Evolutionary conservation across 805 yeast species (phyloP).

Genomic region (Wickerhamomyces rabaulensis): DNA sequence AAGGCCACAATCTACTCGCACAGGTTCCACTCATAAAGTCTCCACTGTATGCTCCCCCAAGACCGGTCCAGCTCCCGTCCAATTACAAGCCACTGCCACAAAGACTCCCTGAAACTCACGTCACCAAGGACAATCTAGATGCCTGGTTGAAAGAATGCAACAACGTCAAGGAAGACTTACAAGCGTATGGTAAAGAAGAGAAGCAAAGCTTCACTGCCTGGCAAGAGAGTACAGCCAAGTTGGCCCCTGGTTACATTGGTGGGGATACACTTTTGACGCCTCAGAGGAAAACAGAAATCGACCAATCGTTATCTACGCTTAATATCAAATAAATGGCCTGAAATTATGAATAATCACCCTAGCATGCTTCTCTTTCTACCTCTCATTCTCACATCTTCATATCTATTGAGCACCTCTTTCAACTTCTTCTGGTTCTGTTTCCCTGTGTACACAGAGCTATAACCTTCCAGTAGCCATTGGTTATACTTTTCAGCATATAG

Average conservation of each 20-base stretch:
- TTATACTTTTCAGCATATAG: slow-evolving; percentile 57
- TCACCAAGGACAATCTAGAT: slow-evolving; percentile 24
- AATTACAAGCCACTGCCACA: slow-evolving; percentile 37
- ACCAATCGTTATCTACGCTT: slow-evolving; percentile 18
- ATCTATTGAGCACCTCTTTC: slow-evolving; percentile 53
- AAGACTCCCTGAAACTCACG: slow-evolving; percentile 27
- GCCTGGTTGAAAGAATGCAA: slow-evolving; percentile 29
- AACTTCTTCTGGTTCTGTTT: slow-evolving; percentile 34
- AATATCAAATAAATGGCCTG: slow-evolving; percentile 2
- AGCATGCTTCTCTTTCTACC: slow-evolving; percentile 95
- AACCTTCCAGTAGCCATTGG: slow-evolving; percentile 70
- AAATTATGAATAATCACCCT: slow-evolving; percentile 39
- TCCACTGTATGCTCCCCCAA: slow-evolving; percentile 48
- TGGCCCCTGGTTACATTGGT: slow-evolving; percentile 41
- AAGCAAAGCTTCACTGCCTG: slow-evolving; percentile 26
- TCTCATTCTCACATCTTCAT: slow-evolving; percentile 81
- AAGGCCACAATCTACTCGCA: slow-evolving; percentile 43
- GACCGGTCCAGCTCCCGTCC: slow-evolving; percentile 46
- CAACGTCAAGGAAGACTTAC: slow-evolving; percentile 23
- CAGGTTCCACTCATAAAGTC: slow-evolving; percentile 53
- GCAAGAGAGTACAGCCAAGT: slow-evolving; percentile 23
- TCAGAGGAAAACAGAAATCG: slow-evolving; percentile 18
- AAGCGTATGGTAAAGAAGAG: slow-evolving; percentile 22
- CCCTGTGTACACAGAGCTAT: slow-evolving; percentile 33
- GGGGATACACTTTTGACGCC: slow-evolving; percentile 15